A percentile compares a stretch with the other conserved stretches of the same genome.
Evolutionary conservation across 2,329 filamentous ascomycete species (phyloP).

Genomic region (Aureobasidium sp.): DNA sequence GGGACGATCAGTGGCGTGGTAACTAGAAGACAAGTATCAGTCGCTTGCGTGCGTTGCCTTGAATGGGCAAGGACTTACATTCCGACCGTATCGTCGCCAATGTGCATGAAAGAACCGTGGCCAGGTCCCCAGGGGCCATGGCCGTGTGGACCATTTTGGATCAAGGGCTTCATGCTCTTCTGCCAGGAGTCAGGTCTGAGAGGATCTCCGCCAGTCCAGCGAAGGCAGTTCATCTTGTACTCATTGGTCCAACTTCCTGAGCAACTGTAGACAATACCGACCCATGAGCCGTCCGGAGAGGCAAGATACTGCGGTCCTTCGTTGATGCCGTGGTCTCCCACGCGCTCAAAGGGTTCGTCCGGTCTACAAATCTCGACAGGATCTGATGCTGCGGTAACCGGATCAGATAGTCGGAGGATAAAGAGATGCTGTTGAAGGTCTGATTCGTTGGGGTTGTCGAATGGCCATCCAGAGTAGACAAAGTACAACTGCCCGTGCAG

Average conservation of each 20-base stretch:
- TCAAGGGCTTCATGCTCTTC: conserved; percentile 34
- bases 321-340: conserved; percentile 37
- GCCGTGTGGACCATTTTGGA: conserved; percentile 32
- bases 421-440: conserved; percentile 39
- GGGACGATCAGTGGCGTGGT: conserved; percentile 40
- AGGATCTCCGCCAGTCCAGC: conserved; percentile 36
- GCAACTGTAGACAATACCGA: conserved; percentile 41
- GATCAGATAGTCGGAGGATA: conserved; percentile 34
- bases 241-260: conserved; percentile 42
- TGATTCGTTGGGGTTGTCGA: conserved; percentile 25
- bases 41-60: background rate
- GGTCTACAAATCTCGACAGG: conserved; percentile 37
- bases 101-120: conserved; percentile 39
- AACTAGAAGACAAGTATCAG: conserved; percentile 19
- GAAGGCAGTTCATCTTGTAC: conserved; percentile 43
- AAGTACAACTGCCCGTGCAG: conserved; percentile 35
- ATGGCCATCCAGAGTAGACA: conserved; percentile 42
- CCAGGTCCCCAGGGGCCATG: conserved; percentile 39
- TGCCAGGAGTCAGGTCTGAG: conserved; percentile 32
- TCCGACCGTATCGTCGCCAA: conserved; percentile 36
- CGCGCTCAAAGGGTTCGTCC: conserved; percentile 35
- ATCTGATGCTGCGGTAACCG: conserved; percentile 29
- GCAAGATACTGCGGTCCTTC: conserved; percentile 38
- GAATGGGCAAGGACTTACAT: conserved; percentile 20
- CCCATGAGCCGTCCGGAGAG: conserved; percentile 33